Evolutionary conservation across 2,329 filamentous ascomycete species (phyloP), one percentile per base, ranked within the genome.

Genomic region (Claviceps monticola): DNA sequence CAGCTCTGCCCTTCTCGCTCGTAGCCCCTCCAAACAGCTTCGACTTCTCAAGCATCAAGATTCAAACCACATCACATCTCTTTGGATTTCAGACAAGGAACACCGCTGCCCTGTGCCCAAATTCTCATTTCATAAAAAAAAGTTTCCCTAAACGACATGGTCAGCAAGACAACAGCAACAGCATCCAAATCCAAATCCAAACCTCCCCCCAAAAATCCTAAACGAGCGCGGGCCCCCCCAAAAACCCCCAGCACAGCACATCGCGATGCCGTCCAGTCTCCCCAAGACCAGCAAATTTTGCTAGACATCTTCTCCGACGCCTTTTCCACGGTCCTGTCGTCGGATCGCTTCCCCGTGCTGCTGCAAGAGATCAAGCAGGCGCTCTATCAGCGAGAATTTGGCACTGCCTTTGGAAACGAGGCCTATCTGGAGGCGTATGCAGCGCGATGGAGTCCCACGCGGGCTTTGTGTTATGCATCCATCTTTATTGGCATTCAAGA

Each of bases 291-390:
- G 62, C 86, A 90, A 64, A 70, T 76, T 38, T 73, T 93, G 26
- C 72, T 95, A 46, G 76, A 88, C 59, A 71, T 88, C 56, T 95
- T 94, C 69, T 74, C 75, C 53, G 69, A 77, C 54, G 74, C 85
- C 0, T 86, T 93, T 59, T 61, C 68, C 13, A 65, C 67, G 2
- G 64, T 75, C 6, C 69, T 83, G 48, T 61, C 66, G 8, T 73
- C 73, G 2, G 66, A 69, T 6, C 57, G 60, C n/a, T 73, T 82
- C 48, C 66, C 74, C 34, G 61, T 72, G 1, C 66, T 82, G 3
- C 74, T 97, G 19, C 91, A 95, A 62, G 79, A 83, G 50, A 79
- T 97, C 56, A 98, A 97, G 67, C 75, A 82, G 7, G 87, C 91
- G 56, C 74, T 98, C 8, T 97, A 84, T 65, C 82, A 86, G 53